These are phyloP conservation scores for Flaveria trinervia DNA, from an alignment of 129 eudicot genomes.

Conservation along the genomic window DNA sequence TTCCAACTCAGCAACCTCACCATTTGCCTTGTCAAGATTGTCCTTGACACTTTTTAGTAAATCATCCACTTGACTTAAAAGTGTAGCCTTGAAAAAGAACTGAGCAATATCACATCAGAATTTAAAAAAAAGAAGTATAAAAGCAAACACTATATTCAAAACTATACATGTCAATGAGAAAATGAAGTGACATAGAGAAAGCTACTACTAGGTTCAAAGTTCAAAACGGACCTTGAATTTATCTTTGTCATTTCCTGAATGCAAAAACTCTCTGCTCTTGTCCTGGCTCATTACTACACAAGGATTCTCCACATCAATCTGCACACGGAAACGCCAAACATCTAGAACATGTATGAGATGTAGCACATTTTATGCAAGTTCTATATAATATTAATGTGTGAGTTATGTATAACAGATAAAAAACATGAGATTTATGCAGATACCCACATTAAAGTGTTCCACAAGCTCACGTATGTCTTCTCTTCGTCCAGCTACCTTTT, in stretches of 20 bases:
- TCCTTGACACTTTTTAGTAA: conserved; percentile 60
- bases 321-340: conserved; percentile 32
- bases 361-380: conserved; percentile 4
- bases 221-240: conserved; percentile 70
- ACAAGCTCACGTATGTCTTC: conserved; percentile 88
- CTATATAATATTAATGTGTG: not conserved
- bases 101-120: conserved; percentile 33
- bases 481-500: conserved; percentile 63
- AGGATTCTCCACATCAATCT: conserved; percentile 99
- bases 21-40: conserved; percentile 61
- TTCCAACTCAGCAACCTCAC: conserved; percentile 62
- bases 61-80: conserved; percentile 84
- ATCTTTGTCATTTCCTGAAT: conserved; percentile 93
- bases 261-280: conserved; percentile 96
- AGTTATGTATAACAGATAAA: conserved; percentile 6
- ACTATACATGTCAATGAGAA: conserved; percentile 9
- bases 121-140: not conserved
- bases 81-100: conserved; percentile 98
- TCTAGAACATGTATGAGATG: not conserved
- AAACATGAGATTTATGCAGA: conserved; percentile 19
- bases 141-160: not conserved
- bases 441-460: conserved; percentile 91
- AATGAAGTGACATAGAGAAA: not conserved
- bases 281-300: conserved; percentile 98
- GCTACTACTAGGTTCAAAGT: not conserved